Conservation (phyloP, 2,329 filamentous ascomycete species). For the Microascus cirrosus region DNA sequence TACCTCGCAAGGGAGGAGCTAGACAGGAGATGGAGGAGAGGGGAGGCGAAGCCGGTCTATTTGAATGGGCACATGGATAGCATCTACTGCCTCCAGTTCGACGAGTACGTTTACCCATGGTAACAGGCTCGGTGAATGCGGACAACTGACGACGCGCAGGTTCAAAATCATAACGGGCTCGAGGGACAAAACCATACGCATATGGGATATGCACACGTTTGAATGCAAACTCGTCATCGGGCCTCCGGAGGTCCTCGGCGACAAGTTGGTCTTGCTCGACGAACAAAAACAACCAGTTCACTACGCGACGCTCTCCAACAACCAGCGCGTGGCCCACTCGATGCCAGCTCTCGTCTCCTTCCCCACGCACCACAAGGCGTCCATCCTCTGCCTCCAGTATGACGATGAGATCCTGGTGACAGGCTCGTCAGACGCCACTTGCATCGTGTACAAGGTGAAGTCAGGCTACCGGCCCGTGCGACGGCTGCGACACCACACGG, state of each 20-base stretch:
- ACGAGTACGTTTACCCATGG: slow-evolving; percentile 54
- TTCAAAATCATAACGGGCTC: slow-evolving; percentile 95
- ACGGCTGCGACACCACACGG: slow-evolving; percentile 67
- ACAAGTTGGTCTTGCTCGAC: slow-evolving; percentile 38
- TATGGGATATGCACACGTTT: slow-evolving; percentile 90
- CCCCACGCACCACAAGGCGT: slow-evolving; percentile 68
- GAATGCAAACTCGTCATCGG: slow-evolving; percentile 81
- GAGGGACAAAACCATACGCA: slow-evolving; percentile 84
- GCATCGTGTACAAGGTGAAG: slow-evolving; percentile 82
- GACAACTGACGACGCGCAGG: slow-evolving; percentile 35
- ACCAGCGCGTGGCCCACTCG: slow-evolving; percentile 31
- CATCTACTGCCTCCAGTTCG: slow-evolving; percentile 96
- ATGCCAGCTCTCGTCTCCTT: slow-evolving; percentile 46
- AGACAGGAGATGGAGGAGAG: slow-evolving; percentile 67
- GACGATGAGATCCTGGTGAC: slow-evolving; percentile 89
- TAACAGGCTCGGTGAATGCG: background rate
- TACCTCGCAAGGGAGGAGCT: slow-evolving; percentile 68
- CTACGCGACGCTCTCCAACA: slow-evolving; percentile 43
- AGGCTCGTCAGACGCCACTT: slow-evolving; percentile 83
- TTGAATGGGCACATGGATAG: slow-evolving; percentile 90
- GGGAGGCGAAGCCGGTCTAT: slow-evolving; percentile 72
- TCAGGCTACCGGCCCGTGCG: slow-evolving; percentile 69
- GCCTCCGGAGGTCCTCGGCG: slow-evolving; percentile 52
- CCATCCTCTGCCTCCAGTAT: slow-evolving; percentile 90
- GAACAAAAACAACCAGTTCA: slow-evolving; percentile 39